Evolutionary conservation across 768 basidiomycete species (phyloP).

Genomic region (Tulasnella sp.): DNA sequence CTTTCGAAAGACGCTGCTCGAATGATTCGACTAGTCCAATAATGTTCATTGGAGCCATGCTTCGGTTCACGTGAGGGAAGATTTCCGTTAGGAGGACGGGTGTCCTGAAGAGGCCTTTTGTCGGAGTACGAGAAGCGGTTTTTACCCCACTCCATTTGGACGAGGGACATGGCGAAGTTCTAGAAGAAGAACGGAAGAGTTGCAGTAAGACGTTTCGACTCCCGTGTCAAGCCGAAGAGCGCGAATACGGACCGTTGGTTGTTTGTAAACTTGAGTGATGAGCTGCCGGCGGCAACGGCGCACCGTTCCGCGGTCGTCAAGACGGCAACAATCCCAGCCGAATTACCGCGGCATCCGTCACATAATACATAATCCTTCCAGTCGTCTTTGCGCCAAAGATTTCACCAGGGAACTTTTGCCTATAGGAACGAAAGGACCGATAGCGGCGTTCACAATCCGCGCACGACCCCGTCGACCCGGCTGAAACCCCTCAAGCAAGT

Average conservation of each 20-base stretch:
- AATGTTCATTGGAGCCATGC: slow-evolving; percentile 15
- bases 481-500: neutral
- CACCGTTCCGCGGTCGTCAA: neutral
- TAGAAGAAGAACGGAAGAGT: neutral
- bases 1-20: neutral
- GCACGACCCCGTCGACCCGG: neutral
- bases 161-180: slow-evolving; percentile 8
- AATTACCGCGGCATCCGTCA: slow-evolving; percentile 12
- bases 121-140: slow-evolving; percentile 18
- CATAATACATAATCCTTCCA: slow-evolving; percentile 23
- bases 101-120: neutral
- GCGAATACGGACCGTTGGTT: slow-evolving; percentile 19
- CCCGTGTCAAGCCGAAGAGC: too few relatives aligned
- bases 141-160: slow-evolving; percentile 24
- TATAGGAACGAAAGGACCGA: neutral
- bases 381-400: slow-evolving; percentile 26
- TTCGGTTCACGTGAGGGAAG: neutral
- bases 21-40: slow-evolving; percentile 18
- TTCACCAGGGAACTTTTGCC: slow-evolving; percentile 5
- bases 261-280: slow-evolving; percentile 32
- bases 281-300: neutral
- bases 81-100: neutral
- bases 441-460: neutral
- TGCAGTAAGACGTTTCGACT: neutral
- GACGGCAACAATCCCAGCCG: neutral